A percentile compares a stretch with the other conserved stretches of the same genome.
Conservation (phyloP, 1,284 basidiomycete species). For the Schizophyllum commune region DNA sequence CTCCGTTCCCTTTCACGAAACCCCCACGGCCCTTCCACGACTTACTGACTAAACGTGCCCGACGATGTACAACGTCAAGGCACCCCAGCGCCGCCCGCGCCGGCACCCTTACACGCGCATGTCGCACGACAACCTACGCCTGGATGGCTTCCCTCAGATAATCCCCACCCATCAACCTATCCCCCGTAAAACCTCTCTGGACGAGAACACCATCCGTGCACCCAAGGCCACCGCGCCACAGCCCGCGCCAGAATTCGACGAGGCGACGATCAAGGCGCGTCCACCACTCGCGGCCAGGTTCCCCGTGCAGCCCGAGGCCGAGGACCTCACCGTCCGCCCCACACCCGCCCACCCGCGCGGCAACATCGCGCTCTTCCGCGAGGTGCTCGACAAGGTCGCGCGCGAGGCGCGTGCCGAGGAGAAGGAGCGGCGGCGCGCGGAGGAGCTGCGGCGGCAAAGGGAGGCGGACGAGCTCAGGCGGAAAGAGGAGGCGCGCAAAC, state of each 20-base stretch:
- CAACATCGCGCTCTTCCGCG: not conserved
- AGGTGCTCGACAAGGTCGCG: not conserved
- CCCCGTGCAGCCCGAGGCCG: not conserved
- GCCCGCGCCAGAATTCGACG: not conserved
- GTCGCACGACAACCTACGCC: not conserved
- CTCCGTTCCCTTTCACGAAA: not conserved
- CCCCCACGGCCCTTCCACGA: too few relatives aligned
- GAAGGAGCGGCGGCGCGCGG: not conserved
- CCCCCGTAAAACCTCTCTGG: not conserved
- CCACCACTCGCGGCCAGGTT: not conserved
- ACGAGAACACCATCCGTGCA: not conserved
- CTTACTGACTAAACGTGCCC: too few relatives aligned
- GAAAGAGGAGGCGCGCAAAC: not conserved
- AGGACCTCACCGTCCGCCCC: not conserved
- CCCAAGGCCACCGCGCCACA: not conserved
- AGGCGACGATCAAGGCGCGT: not conserved
- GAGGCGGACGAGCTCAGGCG: not conserved
- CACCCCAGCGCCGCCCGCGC: not conserved
- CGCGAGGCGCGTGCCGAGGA: not conserved
- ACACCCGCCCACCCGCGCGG: not conserved
- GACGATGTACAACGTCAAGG: not conserved
- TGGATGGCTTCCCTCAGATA: not conserved
- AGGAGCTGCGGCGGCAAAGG: not conserved
- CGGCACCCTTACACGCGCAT: not conserved
- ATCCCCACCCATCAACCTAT: not conserved